Evolutionary conservation across 2,329 filamentous ascomycete species (phyloP).

Genomic region (Colletotrichum somersetense): DNA sequence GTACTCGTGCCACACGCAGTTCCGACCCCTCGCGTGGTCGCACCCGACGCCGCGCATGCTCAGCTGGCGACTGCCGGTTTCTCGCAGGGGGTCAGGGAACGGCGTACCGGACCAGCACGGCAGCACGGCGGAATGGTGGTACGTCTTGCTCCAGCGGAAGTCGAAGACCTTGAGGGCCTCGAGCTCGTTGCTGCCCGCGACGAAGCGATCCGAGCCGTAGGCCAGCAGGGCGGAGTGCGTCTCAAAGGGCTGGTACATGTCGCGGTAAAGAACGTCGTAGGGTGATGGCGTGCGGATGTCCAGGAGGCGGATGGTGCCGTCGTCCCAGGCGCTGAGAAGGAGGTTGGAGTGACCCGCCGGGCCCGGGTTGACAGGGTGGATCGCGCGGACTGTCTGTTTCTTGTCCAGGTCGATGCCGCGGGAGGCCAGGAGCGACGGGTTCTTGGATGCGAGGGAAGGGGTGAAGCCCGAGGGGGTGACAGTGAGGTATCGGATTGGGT

Average conservation of each 20-base stretch:
- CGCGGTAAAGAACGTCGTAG: slow-evolving; percentile 63
- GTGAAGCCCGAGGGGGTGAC: slow-evolving; percentile 61
- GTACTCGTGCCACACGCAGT: slow-evolving; percentile 63
- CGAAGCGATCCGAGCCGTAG: slow-evolving; percentile 64
- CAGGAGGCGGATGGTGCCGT: slow-evolving; percentile 58
- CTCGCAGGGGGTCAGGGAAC: slow-evolving; percentile 50
- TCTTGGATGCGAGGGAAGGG: slow-evolving; percentile 52
- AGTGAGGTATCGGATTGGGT: slow-evolving; percentile 61
- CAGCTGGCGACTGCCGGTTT: slow-evolving; percentile 42
- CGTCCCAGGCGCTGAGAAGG: slow-evolving; percentile 66
- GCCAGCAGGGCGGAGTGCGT: slow-evolving; percentile 62
- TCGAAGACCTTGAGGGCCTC: slow-evolving; percentile 65
- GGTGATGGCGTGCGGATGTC: slow-evolving; percentile 63
- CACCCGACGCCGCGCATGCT: slow-evolving; percentile 48
- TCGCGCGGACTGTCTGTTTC: slow-evolving; percentile 58
- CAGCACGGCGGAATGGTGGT: slow-evolving; percentile 62
- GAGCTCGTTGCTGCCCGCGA: slow-evolving; percentile 60
- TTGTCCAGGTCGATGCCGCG: slow-evolving; percentile 48
- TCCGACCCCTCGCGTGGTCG: slow-evolving; percentile 48
- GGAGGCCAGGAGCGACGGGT: slow-evolving; percentile 45
- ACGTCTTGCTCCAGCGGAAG: slow-evolving; percentile 64
- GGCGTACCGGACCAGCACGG: slow-evolving; percentile 58
- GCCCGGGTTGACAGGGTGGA: slow-evolving; percentile 57
- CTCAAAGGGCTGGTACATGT: slow-evolving; percentile 63
- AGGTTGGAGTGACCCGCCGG: slow-evolving; percentile 52